phyloP scores from a whole-genome alignment of 1,284 basidiomycete genomes.

The Macrocybe sp. region DNA sequence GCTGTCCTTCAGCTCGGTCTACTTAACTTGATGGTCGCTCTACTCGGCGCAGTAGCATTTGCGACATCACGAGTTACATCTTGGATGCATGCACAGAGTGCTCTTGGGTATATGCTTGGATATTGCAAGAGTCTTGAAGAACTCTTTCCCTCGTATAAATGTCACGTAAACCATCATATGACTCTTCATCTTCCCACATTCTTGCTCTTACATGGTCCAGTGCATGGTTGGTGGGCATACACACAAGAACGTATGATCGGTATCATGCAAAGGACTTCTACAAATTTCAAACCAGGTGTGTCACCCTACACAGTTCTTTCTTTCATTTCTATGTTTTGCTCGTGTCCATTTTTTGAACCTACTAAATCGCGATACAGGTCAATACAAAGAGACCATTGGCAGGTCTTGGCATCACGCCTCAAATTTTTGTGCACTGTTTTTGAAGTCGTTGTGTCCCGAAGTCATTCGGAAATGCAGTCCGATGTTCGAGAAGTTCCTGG shows the following conservation, averaged over 20 bases:
- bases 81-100: background rate
- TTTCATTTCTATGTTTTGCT: too few species aligned
- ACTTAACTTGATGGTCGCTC: background rate
- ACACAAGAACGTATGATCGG: slow-evolving; percentile 19
- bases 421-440: slow-evolving; percentile 10
- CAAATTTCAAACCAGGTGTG: slow-evolving; percentile 16
- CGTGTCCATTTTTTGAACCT: too few species aligned
- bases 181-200: slow-evolving; percentile 18
- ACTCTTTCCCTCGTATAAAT: slow-evolving; percentile 9
- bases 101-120: slow-evolving; percentile 4
- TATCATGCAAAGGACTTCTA: slow-evolving; percentile 13
- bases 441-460: slow-evolving; percentile 3
- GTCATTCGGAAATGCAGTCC: slow-evolving; percentile 1
- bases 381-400: slow-evolving; percentile 13
- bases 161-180: slow-evolving; percentile 16
- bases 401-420: slow-evolving; percentile 6
- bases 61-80: background rate
- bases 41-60: background rate
- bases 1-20: background rate
- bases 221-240: slow-evolving; percentile 18
- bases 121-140: slow-evolving; percentile 6
- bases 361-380: slow-evolving; percentile 4
- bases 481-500: slow-evolving; percentile 7
- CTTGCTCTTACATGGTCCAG: slow-evolving; percentile 15
- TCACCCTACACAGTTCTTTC: too few species aligned